phyloP scores from a whole-genome alignment of 495 filamentous ascomycete species.

The Daldinia concentrica region DNA sequence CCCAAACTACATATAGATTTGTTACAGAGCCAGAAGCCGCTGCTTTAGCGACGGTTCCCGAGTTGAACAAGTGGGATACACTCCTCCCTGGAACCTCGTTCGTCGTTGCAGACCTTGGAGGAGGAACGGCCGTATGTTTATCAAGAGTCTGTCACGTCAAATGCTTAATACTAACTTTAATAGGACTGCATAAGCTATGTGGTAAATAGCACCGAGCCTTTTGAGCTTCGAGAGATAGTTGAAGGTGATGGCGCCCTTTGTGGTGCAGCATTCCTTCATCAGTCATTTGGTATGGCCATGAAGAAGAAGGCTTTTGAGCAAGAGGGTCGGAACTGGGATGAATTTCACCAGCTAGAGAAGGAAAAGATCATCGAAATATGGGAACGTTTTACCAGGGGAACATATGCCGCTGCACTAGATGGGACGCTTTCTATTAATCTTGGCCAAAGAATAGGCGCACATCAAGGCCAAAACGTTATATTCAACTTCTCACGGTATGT shows the following conservation, averaged over 20 bases:
- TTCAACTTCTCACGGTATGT: neutral
- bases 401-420: neutral
- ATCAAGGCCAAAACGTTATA: neutral
- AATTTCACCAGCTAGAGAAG: neutral
- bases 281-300: neutral
- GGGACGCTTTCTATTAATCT: neutral
- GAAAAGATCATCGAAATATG: neutral
- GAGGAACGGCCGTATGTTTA: neutral
- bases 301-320: neutral
- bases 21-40: neutral
- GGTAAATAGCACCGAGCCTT: neutral
- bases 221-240: neutral
- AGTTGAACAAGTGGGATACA: neutral
- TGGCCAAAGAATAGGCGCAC: neutral
- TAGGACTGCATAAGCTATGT: neutral
- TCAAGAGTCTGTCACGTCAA: neutral
- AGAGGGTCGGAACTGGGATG: neutral
- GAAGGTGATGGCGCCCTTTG: neutral
- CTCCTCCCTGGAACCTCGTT: neutral
- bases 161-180: neutral
- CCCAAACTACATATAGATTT: neutral
- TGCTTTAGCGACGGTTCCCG: neutral
- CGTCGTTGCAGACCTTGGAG: neutral
- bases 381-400: neutral
- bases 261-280: neutral